These are phyloP conservation scores for Hydrangea macrophylla DNA, from an alignment of 148 eudicot genomes.

Conservation along the genomic window DNA sequence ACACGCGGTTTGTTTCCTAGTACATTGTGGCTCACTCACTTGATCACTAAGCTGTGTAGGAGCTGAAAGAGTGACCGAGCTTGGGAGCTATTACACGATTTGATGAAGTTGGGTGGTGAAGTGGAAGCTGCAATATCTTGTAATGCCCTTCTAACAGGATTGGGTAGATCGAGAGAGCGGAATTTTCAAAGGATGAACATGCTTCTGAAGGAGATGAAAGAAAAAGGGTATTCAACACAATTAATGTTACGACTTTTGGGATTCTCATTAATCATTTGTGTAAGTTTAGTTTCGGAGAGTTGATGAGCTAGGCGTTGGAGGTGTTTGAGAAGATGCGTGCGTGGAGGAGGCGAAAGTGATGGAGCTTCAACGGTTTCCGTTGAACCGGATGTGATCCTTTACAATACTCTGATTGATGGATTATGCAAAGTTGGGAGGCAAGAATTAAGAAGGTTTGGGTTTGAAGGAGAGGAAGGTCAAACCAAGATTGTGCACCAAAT, in stretches of 20 bases:
- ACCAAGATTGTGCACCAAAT: constrained; percentile 44
- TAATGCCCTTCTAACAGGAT: constrained; percentile 61
- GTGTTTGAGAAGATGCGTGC: constrained; percentile 58
- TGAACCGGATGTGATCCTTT: constrained; percentile 64
- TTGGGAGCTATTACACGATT: constrained; percentile 42
- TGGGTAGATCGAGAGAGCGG: constrained; percentile 32
- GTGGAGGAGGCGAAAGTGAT: constrained; percentile 38
- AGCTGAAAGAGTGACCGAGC: constrained; percentile 31
- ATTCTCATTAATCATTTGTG: constrained; percentile 63
- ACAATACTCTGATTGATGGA: constrained; percentile 78
- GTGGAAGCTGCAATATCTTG: constrained; percentile 42
- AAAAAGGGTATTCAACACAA: constrained; percentile 48
- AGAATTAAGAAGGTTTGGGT: constrained; percentile 58
- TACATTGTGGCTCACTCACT: constrained; percentile 32
- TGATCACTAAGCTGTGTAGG: constrained; percentile 46
- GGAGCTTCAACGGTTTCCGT: constrained; percentile 33
- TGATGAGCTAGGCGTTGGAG: constrained; percentile 53
- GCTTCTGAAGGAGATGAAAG: constrained; percentile 66
- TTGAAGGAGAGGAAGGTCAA: constrained; percentile 54
- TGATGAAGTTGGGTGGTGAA: constrained; percentile 47
- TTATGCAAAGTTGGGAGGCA: constrained; percentile 69
- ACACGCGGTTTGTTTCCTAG: constrained; percentile 33
- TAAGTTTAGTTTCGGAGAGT: constrained; percentile 43
- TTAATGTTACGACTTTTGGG: constrained; percentile 59
- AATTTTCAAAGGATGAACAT: constrained; percentile 43